Evolutionary conservation across 2,329 filamentous ascomycete genomes (phyloP).

Genomic region (Fusarium paranaense): DNA sequence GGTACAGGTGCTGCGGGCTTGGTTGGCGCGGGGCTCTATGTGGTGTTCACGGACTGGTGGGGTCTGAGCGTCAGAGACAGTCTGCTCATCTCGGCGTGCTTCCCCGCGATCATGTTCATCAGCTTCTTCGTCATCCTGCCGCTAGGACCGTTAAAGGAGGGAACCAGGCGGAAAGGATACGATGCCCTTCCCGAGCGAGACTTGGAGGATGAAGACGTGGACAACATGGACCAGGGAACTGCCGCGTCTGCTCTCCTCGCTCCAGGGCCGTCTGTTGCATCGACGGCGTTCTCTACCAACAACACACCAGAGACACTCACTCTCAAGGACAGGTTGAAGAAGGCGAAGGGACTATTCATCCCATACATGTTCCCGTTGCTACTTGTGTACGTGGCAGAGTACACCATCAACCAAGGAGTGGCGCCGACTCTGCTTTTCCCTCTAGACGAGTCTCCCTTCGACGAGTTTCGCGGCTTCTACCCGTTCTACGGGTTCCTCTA

Average conservation of each 20-base stretch:
- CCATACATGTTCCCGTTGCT: constrained; percentile 90
- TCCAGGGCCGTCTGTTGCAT: constrained; percentile 54
- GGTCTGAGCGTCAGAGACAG: constrained; percentile 79
- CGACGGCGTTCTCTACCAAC: constrained; percentile 54
- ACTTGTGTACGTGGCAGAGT: constrained; percentile 94
- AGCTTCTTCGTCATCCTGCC: constrained; percentile 90
- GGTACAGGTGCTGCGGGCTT: constrained; percentile 92
- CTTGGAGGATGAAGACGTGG: constrained; percentile 51
- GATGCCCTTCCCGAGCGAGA: constrained; percentile 58
- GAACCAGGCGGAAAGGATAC: constrained; percentile 62
- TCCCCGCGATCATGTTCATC: constrained; percentile 85
- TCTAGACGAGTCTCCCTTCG: constrained; percentile 79
- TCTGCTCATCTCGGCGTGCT: constrained; percentile 79
- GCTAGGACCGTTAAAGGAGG: constrained; percentile 68
- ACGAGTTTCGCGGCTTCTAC: constrained; percentile 87
- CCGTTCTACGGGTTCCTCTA: constrained; percentile 96
- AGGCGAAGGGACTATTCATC: constrained; percentile 77
- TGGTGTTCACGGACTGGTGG: constrained; percentile 84
- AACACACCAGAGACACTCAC: constrained; percentile 43
- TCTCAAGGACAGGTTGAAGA: constrained; percentile 68
- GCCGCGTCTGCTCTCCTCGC: constrained; percentile 63
- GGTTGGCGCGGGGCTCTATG: constrained; percentile 88
- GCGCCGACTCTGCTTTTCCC: constrained; percentile 91
- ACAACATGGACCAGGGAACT: constrained; percentile 50
- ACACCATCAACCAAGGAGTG: constrained; percentile 97